Percentiles rank a stretch among this genome's conserved stretches.
Evolutionary conservation across 495 filamentous ascomycete species (phyloP).

Genomic region (Echria macrotheca): DNA sequence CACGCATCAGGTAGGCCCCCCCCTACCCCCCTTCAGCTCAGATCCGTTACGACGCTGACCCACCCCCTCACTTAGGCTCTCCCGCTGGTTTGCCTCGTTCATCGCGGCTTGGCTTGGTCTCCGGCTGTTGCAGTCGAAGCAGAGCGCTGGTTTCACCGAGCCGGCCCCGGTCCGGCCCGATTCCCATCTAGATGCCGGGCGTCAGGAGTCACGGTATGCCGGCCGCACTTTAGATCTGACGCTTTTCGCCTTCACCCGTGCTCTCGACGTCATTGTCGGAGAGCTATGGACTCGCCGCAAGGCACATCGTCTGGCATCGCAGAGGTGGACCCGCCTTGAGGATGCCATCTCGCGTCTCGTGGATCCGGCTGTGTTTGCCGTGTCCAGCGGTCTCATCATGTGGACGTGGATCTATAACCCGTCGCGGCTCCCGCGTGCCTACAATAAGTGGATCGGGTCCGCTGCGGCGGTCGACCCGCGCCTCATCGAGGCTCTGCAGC

Average conservation of each 20-base stretch:
- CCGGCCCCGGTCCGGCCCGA: constrained; percentile 17
- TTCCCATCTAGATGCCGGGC: constrained; percentile 11
- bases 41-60: constrained; percentile 1
- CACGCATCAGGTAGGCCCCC: constrained; percentile 24
- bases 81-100: constrained; percentile 46
- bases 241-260: constrained; percentile 69
- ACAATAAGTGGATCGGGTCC: constrained; percentile 80
- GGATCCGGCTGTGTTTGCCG: constrained; percentile 70
- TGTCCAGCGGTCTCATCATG: constrained; percentile 78
- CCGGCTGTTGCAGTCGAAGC: constrained; percentile 41
- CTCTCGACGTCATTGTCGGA: constrained; percentile 65
- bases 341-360: constrained; percentile 46
- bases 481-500: constrained; percentile 67
- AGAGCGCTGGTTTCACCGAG: constrained; percentile 38
- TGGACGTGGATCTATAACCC: constrained; percentile 84
- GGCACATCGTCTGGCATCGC: constrained; percentile 27
- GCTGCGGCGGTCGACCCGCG: constrained; percentile 76
- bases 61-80: constrained; percentile 21
- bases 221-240: constrained; percentile 85
- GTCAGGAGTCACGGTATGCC: constrained; percentile 41
- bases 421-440: constrained; percentile 61
- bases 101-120: constrained; percentile 47
- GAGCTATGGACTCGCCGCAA: constrained; percentile 56
- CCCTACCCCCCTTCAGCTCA: not conserved
- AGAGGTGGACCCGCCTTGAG: constrained; percentile 50